These are phyloP conservation scores for Lablab purpureus DNA, from an alignment of 306 rosid genomes.

Conservation along the genomic window DNA sequence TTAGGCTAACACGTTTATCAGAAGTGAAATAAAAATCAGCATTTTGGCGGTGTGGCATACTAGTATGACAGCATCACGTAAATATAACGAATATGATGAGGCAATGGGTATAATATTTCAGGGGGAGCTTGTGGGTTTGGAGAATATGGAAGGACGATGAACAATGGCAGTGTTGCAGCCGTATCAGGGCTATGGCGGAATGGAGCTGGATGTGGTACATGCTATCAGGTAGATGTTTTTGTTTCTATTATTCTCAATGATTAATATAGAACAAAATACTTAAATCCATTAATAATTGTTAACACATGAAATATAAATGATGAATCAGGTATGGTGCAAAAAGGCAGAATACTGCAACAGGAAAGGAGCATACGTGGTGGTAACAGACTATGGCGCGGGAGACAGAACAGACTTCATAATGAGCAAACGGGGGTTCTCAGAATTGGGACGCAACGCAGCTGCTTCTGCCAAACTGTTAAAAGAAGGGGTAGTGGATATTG, in stretches of 20 bases:
- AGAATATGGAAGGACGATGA: conserved; percentile 72
- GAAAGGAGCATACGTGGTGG: conserved; percentile 48
- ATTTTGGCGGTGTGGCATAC: background rate
- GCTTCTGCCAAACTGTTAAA: conserved; percentile 22
- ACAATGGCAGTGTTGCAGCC: conserved; percentile 77
- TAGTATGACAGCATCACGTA: background rate
- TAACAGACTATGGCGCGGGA: conserved; percentile 51
- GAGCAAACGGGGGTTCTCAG: conserved; percentile 50
- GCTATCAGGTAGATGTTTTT: conserved; percentile 65
- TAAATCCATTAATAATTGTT: no score
- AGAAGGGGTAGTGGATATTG: conserved; percentile 49
- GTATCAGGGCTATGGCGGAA: conserved; percentile 68
- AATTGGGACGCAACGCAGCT: conserved; percentile 29
- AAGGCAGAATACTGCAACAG: conserved; percentile 28
- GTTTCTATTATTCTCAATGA: background rate
- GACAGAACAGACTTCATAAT: conserved; percentile 55
- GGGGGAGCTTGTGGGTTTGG: conserved; percentile 95
- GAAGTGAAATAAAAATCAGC: no score
- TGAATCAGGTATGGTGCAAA: conserved; percentile 56
- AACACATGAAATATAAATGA: background rate
- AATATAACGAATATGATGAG: background rate
- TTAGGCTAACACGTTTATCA: no score
- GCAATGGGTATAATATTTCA: conserved; percentile 19
- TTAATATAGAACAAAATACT: no score
- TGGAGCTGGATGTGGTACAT: conserved; percentile 88